These are phyloP conservation scores for Plasmodium billcollinsi DNA, from an alignment of 169 alveolate genomes.

Conservation along the genomic window DNA sequence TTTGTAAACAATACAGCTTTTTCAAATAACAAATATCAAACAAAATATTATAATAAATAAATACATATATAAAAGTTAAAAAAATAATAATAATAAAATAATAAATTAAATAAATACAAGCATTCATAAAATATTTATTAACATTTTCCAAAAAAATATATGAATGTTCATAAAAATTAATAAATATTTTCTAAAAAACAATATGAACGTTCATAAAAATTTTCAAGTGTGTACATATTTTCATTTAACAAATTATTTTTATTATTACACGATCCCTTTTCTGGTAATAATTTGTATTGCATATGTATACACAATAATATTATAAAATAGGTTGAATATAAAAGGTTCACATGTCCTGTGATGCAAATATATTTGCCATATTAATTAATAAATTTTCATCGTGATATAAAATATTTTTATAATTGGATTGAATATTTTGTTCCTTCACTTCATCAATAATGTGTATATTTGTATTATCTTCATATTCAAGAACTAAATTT, in stretches of 20 bases:
- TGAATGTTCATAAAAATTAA: background rate
- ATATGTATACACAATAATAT: background rate
- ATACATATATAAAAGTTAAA: no score
- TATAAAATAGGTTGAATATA: no score
- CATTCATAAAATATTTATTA: no score
- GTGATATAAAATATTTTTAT: background rate
- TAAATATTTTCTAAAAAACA: background rate
- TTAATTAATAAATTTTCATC: slow-evolving; percentile 52
- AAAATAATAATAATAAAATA: no score
- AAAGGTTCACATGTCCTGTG: slow-evolving; percentile 3
- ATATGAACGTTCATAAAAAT: background rate
- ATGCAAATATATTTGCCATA: slow-evolving; percentile 57
- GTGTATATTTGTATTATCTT: slow-evolving; percentile 41
- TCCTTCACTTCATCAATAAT: slow-evolving; percentile 15
- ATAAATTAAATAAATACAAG: no score
- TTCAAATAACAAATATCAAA: no score
- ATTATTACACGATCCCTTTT: no score
- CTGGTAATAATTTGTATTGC: background rate
- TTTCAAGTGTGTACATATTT: background rate
- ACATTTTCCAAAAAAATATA: background rate
- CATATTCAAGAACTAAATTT: slow-evolving; percentile 52
- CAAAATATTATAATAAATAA: no score
- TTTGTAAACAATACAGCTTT: no score
- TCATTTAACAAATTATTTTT: background rate
- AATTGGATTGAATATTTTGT: background rate